Evolutionary conservation across 2,329 filamentous ascomycete genomes (phyloP), one percentile per base, ranked within the genome.

Genomic region (Neurospora sp.): DNA sequence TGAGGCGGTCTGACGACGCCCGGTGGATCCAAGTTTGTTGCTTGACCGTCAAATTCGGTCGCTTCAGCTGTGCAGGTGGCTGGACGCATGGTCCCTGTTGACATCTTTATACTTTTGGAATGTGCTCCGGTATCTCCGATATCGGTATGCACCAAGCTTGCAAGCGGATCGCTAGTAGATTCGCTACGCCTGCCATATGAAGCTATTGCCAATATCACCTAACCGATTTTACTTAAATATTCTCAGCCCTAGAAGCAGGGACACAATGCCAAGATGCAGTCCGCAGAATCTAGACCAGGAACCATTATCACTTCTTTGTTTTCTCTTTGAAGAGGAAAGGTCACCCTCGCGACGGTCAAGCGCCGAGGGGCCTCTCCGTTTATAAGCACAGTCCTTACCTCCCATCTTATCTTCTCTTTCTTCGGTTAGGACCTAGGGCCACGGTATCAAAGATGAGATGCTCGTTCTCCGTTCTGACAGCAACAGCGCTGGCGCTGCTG

Each of bases 401-500:
- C 23, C 36, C 52, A 17, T n/a, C 1, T 36, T n/a, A 6, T 36
- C 8, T 8, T 8, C 12, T 57, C 43, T 57, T 62, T 6, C 12
- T 62, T 62, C 15, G 15, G 52, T 36, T 8, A 62, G 52, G 23
- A 33, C 12, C 28, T 10, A 62, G 15, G 8, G 52, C 52, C 15
- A 36, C 28, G 23, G 52, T 62, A 36, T 62, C 52, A 62, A 62
- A 62, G 6, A 62, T 62, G 52, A 62, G 28, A 10, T 62, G 17
- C 52, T 62, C 28, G 3, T 28, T 69, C 19, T 39, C 69, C 17
- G 57, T 69, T 17, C 69, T 70, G 19, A 62, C 66, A 17, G 46
- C 57, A n/a, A 57, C 70, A 41, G 69, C 67, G 15, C 66, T 66
- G 12, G 39, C 69, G 28, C 62, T 40, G 66, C 15, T 70, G 12